phyloP scores from a whole-genome alignment of 306 rosid genomes.

The Pyrus pyrifolia region DNA sequence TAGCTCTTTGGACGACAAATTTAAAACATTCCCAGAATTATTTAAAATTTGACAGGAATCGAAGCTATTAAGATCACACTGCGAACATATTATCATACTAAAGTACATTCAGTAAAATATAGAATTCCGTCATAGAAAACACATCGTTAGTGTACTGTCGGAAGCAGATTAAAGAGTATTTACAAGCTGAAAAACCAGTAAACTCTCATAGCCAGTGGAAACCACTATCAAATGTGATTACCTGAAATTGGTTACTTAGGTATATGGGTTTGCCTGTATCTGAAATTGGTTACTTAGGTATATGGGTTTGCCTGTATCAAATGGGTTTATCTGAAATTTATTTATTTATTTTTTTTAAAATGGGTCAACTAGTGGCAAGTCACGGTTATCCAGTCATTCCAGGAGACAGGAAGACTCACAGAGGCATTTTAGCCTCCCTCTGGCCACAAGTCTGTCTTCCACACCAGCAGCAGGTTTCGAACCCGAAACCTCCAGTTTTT shows the following conservation, averaged over 20 bases:
- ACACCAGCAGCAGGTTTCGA: too few species aligned
- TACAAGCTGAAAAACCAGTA: not conserved
- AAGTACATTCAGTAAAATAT: not conserved
- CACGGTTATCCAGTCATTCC: too few species aligned
- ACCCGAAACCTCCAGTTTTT: rapidly evolving
- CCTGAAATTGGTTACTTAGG: too few species aligned
- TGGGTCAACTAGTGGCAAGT: too few species aligned
- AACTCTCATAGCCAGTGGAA: not conserved
- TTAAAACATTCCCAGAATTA: not conserved
- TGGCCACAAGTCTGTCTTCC: too few species aligned
- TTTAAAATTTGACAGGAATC: not conserved
- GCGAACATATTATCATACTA: not conserved
- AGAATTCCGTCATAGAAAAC: not conserved
- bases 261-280: too few species aligned
- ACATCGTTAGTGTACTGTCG: not conserved
- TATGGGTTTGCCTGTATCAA: too few species aligned
- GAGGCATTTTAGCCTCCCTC: too few species aligned
- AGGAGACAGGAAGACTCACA: too few species aligned
- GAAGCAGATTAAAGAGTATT: not conserved
- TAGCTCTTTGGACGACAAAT: not conserved
- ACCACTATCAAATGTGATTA: not conserved
- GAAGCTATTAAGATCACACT: not conserved
- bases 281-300: not conserved
- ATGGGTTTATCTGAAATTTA: too few species aligned
- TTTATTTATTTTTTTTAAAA: too few species aligned